Conservation (phyloP, 192 early-diverging fungal genomes). For the Gonapodya sp. region DNA sequence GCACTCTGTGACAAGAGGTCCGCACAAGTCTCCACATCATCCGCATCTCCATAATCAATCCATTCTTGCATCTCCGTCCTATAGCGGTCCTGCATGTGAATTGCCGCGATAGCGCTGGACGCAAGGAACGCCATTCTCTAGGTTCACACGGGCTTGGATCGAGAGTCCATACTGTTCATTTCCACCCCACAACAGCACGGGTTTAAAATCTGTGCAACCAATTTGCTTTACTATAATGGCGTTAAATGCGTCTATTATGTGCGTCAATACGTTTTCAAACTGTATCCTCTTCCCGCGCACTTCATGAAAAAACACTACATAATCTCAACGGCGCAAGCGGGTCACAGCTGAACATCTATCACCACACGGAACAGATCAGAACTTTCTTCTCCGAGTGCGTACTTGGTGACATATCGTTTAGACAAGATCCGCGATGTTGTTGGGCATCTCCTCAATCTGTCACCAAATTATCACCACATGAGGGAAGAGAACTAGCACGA, state of each 20-base stretch:
- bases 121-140: neutral
- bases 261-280: neutral
- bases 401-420: neutral
- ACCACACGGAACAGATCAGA: neutral
- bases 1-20: neutral
- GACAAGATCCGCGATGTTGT: slow-evolving; percentile 77
- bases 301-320: neutral
- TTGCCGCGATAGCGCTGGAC: neutral
- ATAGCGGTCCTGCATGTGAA: neutral
- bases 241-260: neutral
- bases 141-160: neutral
- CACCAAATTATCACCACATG: neutral
- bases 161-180: too few relatives aligned
- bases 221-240: too few relatives aligned
- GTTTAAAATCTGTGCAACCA: too few relatives aligned
- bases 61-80: neutral
- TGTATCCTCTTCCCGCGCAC: neutral
- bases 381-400: neutral
- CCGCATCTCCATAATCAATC: neutral
- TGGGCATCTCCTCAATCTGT: slow-evolving; percentile 94
- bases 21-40: neutral
- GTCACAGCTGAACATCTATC: neutral
- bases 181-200: too few relatives aligned
- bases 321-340: neutral
- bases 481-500: neutral